Evolutionary conservation across 2,329 filamentous ascomycete species (phyloP), one percentile per base, ranked within the genome.

Genomic region (Lasiodiplodia gonubiensis): DNA sequence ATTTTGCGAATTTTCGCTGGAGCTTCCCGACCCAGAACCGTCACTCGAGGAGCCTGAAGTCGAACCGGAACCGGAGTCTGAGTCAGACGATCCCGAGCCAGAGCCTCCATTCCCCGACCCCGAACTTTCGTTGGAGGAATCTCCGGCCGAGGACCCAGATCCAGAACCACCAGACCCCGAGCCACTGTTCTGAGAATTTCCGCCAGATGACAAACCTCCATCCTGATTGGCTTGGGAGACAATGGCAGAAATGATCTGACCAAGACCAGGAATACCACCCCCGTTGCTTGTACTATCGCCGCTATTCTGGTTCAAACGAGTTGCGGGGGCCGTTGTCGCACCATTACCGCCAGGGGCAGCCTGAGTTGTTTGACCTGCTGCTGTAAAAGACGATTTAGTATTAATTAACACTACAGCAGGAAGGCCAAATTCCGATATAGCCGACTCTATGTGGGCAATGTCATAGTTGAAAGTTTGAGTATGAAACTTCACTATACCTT

Each of bases 371-470:
- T 16, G 51, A 12, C 42, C 46, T 61, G 8, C 65, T 55, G 52
- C 52, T 51, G 42, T 39, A 7, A 18, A 6, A 18, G 27, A 37
- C 10, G 55, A n/a, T 48, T 60, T 48, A 67, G 55, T 61, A 67
- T 57, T 51, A 30, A 21, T 4, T 2, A 37, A 21, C 21, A 61
- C 23, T 14, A 67, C 23, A n/a, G 55, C 46, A 46, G 65, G 65
- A 5, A 60, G 23, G 48, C 53, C 12, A 8, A 46, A 14, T 16
- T 52, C n/a, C n/a, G 46, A 25, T 7, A 69, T 75, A 5, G 72
- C 70, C 4, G 72, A 74, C 67, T 78, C 76, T 37, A 75, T 69
- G 52, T 76, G 76, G 37, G 75, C 67, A 35, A 76, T 60, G 49
- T 25, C 23, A 23, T 60, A 14, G 30, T 39, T n/a, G 11, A 11